Base-by-base conservation (phyloP, 768 basidiomycete genomes). In the Lyophyllum atratum region DNA sequence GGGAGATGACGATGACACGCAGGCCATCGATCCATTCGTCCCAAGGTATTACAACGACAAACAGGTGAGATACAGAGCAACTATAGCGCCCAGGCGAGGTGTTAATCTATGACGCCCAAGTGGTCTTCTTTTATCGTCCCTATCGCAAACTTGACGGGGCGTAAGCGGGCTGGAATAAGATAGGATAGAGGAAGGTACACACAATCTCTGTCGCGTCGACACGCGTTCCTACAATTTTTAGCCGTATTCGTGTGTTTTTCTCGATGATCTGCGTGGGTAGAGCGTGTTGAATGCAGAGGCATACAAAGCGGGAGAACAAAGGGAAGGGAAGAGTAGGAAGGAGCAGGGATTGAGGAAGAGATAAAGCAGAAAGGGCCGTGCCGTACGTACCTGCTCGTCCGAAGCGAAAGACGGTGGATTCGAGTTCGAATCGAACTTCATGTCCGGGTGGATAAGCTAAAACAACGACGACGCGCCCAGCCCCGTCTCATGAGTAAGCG, bases 91-190 rank as follows among this genome's bases (percentile, higher is more conserved):
- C 34, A 52, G 15, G 19, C 26, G 25, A 19, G 21, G 21, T 15
- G 34, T 68, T 68, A 92, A 60, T 93, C 92, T 65, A 95, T 92
- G 52, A 96, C 93, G 46, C 96, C 96, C 26, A 98, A 77, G 72
- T 95, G 96, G 70, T 98, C 96, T 72, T 98, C 96, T 76, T 98
- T 99, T 73, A 98, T 97, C 3, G 92, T 94, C 9, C 95, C 96
- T 62, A 98, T 98, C 1, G 95, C 95, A 65, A 98, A 98, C 95
- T 97, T 44, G 7, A 49, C 52, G 39, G 52, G n/a, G 26, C 19
- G 17, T 58, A 12, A 59, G 52, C 29, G 43, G 11, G 43, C 25
- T 25, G 17, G 49, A 33, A 47, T 14, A 47, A 12, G 8, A 7
- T 14, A 43, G 9, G 14, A 31, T 25, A 22, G 55, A 37, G 17